Evolutionary conservation across 331 rosid species (phyloP), one percentile per base, ranked within the genome.

Genomic region (Rhamnella rubrinervis): DNA sequence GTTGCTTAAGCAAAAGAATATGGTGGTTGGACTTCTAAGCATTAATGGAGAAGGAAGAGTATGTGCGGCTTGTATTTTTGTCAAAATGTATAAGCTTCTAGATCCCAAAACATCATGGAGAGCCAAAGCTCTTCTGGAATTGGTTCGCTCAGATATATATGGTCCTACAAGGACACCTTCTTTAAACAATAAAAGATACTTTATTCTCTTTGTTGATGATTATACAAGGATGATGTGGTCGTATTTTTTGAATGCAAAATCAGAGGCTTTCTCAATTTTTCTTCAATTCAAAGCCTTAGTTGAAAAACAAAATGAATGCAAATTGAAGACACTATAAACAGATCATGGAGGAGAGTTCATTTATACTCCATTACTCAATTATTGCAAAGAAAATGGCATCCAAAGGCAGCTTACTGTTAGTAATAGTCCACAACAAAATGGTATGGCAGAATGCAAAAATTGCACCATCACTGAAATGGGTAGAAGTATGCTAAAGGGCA

Each of bases 181-280:
- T 14, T 31, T 51, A 9, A 39, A 25, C 1, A 41, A 58, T 8
- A 57, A 56, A 21, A 41, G 18, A 17, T 56, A 69, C 57, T 69
- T 69, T 18, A 31, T 58, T 21, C 25, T 67, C 13, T 67, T 67
- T 55, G 63, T 67, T 53, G 55, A n/a, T n/a, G n/a, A n/a, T n/a
- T n/a, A n/a, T 35, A 67, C 50, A 25, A 18, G 51, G 19, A 67
- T 18, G 72, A 67, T 35, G 12, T 67, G 50, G 55, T 1, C 55
- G 6, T 67, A 37, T 39, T 11, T 67, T 6, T 9, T 67, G 15
- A 13, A 55, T 8, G 1, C 56, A 69, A 69, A 69, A 26, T 55
- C 37, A 14, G 0, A 69, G 12, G 40, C 55, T 8, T 56, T 69
- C 23, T 38, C 18, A 10, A 18, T 13, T 21, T 57, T 69, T 21